Percentiles rank a stretch among this genome's conserved stretches.
Conservation (phyloP, 805 yeast species). For the Suhomyces kilbournensis region DNA sequence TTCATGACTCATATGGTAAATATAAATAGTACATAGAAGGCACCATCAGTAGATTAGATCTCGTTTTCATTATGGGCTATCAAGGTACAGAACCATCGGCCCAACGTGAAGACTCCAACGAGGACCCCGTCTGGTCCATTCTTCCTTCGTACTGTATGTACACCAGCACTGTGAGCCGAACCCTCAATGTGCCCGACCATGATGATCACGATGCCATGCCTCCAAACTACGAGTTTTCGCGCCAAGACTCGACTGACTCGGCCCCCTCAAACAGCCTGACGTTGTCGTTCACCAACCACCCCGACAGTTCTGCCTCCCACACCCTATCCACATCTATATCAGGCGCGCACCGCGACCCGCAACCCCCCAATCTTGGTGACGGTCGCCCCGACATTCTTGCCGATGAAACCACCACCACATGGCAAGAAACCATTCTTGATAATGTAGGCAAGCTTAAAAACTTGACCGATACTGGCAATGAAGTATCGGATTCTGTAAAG, state of each 20-base stretch:
- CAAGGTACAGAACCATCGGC: background rate
- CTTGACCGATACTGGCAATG: slow-evolving; percentile 27
- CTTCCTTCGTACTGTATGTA: slow-evolving; percentile 41
- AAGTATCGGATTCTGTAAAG: slow-evolving; percentile 22
- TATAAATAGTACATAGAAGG: background rate
- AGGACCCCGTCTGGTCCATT: slow-evolving; percentile 34
- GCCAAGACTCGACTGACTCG: background rate
- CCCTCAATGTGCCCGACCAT: slow-evolving; percentile 1
- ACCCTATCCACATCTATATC: background rate
- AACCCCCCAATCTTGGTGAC: background rate
- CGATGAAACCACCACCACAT: slow-evolving; percentile 29
- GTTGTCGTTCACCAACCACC: background rate
- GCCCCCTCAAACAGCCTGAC: background rate
- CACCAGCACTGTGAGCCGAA: slow-evolving; percentile 9
- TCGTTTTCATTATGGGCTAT: background rate
- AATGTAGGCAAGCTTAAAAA: slow-evolving; percentile 34
- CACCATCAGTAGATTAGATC: background rate
- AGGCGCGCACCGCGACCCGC: background rate
- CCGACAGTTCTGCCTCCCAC: background rate
- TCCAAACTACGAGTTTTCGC: slow-evolving; percentile 15
- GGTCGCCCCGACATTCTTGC: slow-evolving; percentile 22
- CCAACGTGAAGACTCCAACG: background rate
- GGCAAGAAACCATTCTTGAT: slow-evolving; percentile 40
- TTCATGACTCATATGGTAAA: background rate
- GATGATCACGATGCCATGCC: slow-evolving; percentile 12